Base-by-base conservation (phyloP, 495 filamentous ascomycete genomes). In the Hypoxylon crocopeplum region DNA sequence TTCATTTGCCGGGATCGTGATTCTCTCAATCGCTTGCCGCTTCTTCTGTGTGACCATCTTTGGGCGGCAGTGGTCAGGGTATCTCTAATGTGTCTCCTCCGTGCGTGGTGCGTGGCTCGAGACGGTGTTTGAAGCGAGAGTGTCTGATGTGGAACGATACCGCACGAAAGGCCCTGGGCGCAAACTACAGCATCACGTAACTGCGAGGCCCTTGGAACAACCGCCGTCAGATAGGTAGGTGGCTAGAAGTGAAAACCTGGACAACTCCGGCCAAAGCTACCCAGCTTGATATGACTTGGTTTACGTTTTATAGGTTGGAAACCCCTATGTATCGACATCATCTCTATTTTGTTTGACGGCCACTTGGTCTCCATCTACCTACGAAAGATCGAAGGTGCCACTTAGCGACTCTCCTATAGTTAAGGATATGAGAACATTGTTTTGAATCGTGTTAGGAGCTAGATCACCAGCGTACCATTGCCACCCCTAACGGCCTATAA, bases 391-490 rank as follows among this genome's bases (percentile, higher is more conserved):
- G 25, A 41, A 13, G 25, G 34, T 13, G 17, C 27, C 3, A 53
- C 20, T 36, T 41, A 29, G 36, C 47, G 45, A 30, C 27, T 33
- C 21, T 22, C 32, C n/a, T n/a, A n/a, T n/a, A n/a, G n/a, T n/a
- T n/a, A n/a, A n/a, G n/a, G n/a, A n/a, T n/a, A n/a, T n/a, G n/a
- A n/a, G n/a, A n/a, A n/a, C n/a, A n/a, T n/a, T n/a, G n/a, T n/a
- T n/a, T n/a, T n/a, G n/a, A n/a, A n/a, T n/a, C n/a, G n/a, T n/a
- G n/a, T n/a, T n/a, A 34, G 12, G 32, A 34, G 8, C 32, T 3
- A 34, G 30, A 53, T n/a, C 30, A 19, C 32, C 36, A 37, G 49
- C 40, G 37, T 36, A 48, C 52, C 41, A 56, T 42, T 40, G 41
- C 36, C 32, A 63, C 30, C 17, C 36, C 34, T 20, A 15, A 44